These are phyloP conservation scores for Plasmodium sp. DNA, from an alignment of 169 alveolate genomes.

Conservation along the genomic window DNA sequence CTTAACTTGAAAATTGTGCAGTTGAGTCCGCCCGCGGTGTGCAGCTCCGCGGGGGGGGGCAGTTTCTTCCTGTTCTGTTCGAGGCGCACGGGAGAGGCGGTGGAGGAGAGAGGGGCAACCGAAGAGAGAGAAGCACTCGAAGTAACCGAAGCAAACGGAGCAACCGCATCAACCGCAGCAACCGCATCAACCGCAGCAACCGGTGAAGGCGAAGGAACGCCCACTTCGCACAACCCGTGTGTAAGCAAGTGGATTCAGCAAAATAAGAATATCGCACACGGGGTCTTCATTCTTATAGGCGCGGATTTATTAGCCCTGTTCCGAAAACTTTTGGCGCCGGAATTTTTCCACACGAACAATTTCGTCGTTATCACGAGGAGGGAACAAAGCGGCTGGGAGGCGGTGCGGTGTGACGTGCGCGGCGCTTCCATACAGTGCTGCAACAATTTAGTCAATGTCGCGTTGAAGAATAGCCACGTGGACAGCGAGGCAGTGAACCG, in stretches of 20 bases:
- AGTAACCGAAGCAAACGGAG: not conserved
- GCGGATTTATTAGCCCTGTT: constrained; percentile 13
- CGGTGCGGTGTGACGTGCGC: not conserved
- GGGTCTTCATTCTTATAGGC: constrained; percentile 45
- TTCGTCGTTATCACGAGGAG: constrained; percentile 29
- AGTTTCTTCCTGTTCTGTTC: constrained; percentile 8
- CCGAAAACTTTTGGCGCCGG: not conserved
- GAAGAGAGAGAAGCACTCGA: no score
- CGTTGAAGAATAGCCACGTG: constrained; percentile 5
- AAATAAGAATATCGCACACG: constrained; percentile 8
- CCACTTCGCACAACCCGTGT: not conserved
- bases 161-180: not conserved
- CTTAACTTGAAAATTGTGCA: not conserved
- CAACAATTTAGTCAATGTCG: constrained; percentile 9
- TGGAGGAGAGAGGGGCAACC: no score
- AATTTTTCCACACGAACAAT: constrained; percentile 25
- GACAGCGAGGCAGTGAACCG: not conserved
- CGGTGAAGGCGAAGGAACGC: not conserved
- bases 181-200: not conserved
- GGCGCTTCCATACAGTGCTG: constrained; percentile 16
- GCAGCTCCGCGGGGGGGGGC: not conserved
- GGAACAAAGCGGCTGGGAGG: not conserved
- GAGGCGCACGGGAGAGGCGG: not conserved
- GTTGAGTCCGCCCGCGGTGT: not conserved
- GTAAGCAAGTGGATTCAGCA: constrained; percentile 6